Base-by-base conservation (phyloP, 495 filamentous ascomycete genomes). In the Aspergillus hancockii region DNA sequence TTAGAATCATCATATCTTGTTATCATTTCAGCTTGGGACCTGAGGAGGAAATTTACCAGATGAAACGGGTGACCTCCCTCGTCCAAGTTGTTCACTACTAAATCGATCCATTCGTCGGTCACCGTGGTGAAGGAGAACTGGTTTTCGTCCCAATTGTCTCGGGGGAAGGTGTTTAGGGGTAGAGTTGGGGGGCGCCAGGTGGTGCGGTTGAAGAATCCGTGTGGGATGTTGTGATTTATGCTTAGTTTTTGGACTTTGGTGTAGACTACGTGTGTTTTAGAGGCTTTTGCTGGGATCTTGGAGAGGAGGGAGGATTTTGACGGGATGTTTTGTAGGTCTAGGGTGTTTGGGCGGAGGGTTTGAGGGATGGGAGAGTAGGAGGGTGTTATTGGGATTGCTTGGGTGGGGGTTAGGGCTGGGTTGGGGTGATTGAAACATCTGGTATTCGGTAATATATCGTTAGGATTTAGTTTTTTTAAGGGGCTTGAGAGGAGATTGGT, bases 71-170 rank as follows among this genome's bases (percentile, higher is more conserved):
- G 81, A 2, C 72, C 68, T 4, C 73, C 71, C 28, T 78, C 77
- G 46, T 83, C 81, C 6, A 81, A 62, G 51, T 83, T 83, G 57
- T 83, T 83, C 49, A 83, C 70, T 2, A 81, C 71, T 0, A 83
- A 57, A 50, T 83, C 80, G 14, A 83, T 64, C 76, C 78, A 81
- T 16, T 28, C 16, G 23, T 3, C 58, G 5, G 60, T 23, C 0
- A 66, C 73, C 0, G 69, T 69, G 9, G 63, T 62, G 41, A 79
- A 49, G 2, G 73, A 51, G 28, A 81, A 60, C 54, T 80, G 78
- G 34, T 81, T 73, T 0, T 62, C 38, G 49, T 79, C 76, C 78
- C 79, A 82, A 43, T 70, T 9, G 0, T 57, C 57, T 8, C 73
- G 63, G 3, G 70, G 62, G 10, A 80, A 66, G 9, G 54, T 56